Conservation (phyloP, 208 protist genomes). For the Leishmania arabica region DNA sequence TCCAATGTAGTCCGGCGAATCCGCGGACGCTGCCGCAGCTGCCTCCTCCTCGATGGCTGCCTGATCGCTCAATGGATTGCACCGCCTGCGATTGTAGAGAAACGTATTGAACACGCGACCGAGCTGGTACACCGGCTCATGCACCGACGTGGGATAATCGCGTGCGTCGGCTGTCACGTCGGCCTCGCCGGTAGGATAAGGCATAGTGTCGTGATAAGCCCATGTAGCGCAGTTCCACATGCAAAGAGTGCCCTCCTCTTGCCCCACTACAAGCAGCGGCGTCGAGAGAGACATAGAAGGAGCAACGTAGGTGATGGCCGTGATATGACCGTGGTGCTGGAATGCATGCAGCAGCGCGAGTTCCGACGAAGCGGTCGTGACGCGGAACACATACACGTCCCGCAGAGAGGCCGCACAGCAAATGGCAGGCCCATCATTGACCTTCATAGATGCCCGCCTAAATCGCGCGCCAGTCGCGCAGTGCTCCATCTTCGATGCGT, state of each 20-base stretch:
- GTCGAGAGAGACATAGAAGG: conserved; percentile 16
- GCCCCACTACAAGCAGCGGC: conserved; percentile 40
- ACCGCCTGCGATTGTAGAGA: conserved; percentile 36
- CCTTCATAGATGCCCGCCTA: not conserved
- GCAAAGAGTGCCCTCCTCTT: conserved; percentile 47
- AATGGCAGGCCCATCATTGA: conserved; percentile 11
- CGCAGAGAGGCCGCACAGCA: conserved; percentile 39
- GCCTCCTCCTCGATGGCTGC: not conserved
- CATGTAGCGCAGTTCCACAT: conserved; percentile 32
- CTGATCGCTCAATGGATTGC: not conserved
- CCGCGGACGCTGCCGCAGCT: not conserved
- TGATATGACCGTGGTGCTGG: conserved; percentile 24
- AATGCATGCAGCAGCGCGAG: conserved; percentile 25
- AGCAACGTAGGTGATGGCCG: conserved; percentile 12
- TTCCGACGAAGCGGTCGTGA: conserved; percentile 14
- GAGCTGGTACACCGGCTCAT: conserved; percentile 27
- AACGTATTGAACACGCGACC: conserved; percentile 36
- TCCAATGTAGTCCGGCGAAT: not conserved
- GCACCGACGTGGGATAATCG: not conserved
- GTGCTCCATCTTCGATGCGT: not conserved
- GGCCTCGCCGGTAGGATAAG: conserved; percentile 36
- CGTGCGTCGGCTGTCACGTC: conserved; percentile 38
- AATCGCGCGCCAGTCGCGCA: not conserved
- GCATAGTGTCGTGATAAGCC: conserved; percentile 41
- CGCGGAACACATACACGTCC: conserved; percentile 29